Evolutionary conservation across 163 green algal species (phyloP), one percentile per base, ranked within the genome.

Genomic region (Trebouxia gelatinosa): DNA sequence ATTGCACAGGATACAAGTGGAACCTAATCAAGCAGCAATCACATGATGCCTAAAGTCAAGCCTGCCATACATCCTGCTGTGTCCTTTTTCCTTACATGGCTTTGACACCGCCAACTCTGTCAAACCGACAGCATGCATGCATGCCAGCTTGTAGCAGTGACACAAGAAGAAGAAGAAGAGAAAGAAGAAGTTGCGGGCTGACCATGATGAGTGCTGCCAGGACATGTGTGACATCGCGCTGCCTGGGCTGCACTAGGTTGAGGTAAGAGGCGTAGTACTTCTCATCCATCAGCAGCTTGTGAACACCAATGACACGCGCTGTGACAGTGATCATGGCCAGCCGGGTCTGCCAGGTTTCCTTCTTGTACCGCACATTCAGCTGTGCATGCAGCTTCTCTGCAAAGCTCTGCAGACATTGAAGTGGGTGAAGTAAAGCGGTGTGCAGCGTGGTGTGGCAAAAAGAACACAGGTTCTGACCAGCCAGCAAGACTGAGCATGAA

Each of bases 351-450:
- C 92, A 97, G 9, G 85, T 80, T 85, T 96, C 92, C 28, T 83
- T 81, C 37, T 86, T 89, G 38, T 43, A 54, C 23, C 61, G 50
- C 70, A 54, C 50, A 50, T 91, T 86, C 68, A 98, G 82, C 75
- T 93, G 87, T 23, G 62, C 59, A 51, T 98, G 96, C 43, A 99
- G 89, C 75, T 87, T 85, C 88, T 99, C 96, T 4, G 93, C 94
- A 87, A 98, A 98, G 3, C 80, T 87, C 90, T 95, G 90, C 78
- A 72, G 4, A 37, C 7, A 54, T 7, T 2, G 29, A 71, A 3
- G 32, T 19, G 2, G 23, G 48, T 59, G 48, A 19, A 19, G 23
- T n/a, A n/a, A n/a, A n/a, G n/a, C n/a, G n/a, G n/a, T n/a, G n/a
- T n/a, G n/a, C n/a, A n/a, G n/a, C n/a, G n/a, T n/a, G n/a, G n/a